Percentiles rank a stretch among this genome's conserved stretches.
phyloP scores from a whole-genome alignment of 257 asterid species.

The Leptodermis oblonga region DNA sequence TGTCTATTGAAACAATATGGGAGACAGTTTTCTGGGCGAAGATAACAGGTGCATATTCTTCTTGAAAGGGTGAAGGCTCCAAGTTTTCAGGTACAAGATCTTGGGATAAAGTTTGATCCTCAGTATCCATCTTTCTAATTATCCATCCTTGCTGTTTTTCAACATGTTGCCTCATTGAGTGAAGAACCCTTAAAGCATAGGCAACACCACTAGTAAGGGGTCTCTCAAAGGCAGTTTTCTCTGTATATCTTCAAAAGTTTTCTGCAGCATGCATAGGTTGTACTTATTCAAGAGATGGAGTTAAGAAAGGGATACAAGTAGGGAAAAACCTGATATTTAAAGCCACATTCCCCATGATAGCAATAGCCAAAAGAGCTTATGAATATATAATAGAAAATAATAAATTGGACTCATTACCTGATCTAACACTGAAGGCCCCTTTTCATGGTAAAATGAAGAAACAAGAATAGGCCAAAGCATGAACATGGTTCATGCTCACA shows the following conservation, averaged over 20 bases:
- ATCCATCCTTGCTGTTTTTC: conserved; percentile 74
- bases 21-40: conserved; percentile 73
- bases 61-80: conserved; percentile 63
- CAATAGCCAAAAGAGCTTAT: not conserved
- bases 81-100: conserved; percentile 60
- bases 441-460: conserved; percentile 71
- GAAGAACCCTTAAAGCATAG: conserved; percentile 70
- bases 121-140: conserved; percentile 72
- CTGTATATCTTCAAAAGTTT: conserved; percentile 77
- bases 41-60: conserved; percentile 78
- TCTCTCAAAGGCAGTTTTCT: conserved; percentile 76
- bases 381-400: not conserved
- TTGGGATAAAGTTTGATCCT: conserved; percentile 62
- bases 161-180: conserved; percentile 47
- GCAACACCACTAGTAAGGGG: conserved; percentile 85
- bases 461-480: conserved; percentile 70
- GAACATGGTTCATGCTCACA: conserved; percentile 80
- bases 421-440: conserved; percentile 60
- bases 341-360: not conserved
- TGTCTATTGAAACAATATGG: conserved; percentile 72
- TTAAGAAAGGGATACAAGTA: not conserved
- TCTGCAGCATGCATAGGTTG: conserved; percentile 34
- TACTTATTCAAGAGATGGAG: conserved; percentile 15
- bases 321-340: not conserved
- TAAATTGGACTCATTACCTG: conserved; percentile 38